Evolutionary conservation across 2,329 filamentous ascomycete species (phyloP).

Genomic region (Curvularia sp.): DNA sequence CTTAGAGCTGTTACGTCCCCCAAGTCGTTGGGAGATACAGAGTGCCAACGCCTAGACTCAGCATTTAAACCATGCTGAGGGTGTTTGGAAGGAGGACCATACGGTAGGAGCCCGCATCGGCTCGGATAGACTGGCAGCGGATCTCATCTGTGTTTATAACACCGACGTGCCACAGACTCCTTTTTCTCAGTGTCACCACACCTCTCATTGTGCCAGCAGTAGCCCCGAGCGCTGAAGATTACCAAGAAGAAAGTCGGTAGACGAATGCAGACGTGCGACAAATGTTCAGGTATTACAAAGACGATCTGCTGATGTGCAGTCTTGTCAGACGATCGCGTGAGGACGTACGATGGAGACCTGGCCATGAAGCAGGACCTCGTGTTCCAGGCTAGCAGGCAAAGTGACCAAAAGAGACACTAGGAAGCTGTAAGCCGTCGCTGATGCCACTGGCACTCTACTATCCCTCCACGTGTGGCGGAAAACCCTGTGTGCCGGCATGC

Average conservation of each 20-base stretch:
- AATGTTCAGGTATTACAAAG: background rate
- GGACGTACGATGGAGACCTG: background rate
- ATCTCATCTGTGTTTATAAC: background rate
- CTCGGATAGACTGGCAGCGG: background rate
- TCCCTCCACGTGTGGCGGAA: too few species aligned
- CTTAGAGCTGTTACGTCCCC: background rate
- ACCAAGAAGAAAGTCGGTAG: background rate
- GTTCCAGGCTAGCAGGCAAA: background rate
- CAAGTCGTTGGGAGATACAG: background rate
- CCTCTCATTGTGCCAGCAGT: background rate
- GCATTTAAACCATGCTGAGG: background rate
- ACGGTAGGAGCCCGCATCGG: background rate
- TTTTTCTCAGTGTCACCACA: background rate
- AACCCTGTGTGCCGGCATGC: too few species aligned
- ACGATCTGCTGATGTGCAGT: background rate
- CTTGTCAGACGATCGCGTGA: background rate
- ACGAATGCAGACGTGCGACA: background rate
- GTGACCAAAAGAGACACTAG: background rate
- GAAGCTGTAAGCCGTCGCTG: background rate
- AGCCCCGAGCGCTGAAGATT: background rate
- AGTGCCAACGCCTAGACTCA: background rate
- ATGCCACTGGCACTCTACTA: background rate
- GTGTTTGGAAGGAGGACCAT: background rate
- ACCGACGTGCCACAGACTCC: background rate
- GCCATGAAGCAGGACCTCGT: background rate